Evolutionary conservation across 352 stramenopile genomes (phyloP).

Genomic region (Globisporangium cederbergense): DNA sequence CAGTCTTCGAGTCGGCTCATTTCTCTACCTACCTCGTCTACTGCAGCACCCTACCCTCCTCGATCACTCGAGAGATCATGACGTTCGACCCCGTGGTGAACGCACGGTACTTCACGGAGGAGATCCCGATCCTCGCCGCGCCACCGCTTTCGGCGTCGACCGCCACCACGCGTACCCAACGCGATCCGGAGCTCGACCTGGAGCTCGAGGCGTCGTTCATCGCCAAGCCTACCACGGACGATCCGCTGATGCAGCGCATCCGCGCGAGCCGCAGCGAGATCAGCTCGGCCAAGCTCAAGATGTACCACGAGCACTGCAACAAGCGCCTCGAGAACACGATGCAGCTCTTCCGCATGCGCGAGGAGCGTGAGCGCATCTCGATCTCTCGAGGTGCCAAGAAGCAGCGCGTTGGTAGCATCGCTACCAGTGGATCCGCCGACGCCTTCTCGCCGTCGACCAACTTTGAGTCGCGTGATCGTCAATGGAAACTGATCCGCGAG

Average conservation of each 20-base stretch:
- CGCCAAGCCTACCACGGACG: constrained; percentile 12
- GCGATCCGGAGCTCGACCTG: constrained; percentile 14
- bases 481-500: constrained; percentile 71
- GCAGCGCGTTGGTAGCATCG: constrained; percentile 12
- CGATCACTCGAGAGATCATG: neutral
- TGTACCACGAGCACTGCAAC: constrained; percentile 51
- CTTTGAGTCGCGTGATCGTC: constrained; percentile 20
- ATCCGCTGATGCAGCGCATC: constrained; percentile 14
- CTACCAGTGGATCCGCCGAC: neutral
- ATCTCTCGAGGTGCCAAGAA: constrained; percentile 19
- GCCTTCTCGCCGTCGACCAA: constrained; percentile 3
- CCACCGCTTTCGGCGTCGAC: constrained; percentile 12
- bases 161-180: constrained; percentile 10
- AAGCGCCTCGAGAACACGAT: constrained; percentile 38
- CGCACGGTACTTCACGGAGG: constrained; percentile 11
- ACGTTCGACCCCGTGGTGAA: constrained; percentile 11
- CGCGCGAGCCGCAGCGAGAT: constrained; percentile 30
- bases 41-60: neutral
- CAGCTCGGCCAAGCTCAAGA: constrained; percentile 33
- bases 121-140: constrained; percentile 9
- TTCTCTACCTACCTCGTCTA: constrained; percentile 11
- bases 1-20: constrained; percentile 1
- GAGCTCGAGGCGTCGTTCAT: constrained; percentile 20
- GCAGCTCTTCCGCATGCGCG: constrained; percentile 40
- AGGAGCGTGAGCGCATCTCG: constrained; percentile 33